Conservation (phyloP, 345 rosid species). For the Euclidium syriacum region DNA sequence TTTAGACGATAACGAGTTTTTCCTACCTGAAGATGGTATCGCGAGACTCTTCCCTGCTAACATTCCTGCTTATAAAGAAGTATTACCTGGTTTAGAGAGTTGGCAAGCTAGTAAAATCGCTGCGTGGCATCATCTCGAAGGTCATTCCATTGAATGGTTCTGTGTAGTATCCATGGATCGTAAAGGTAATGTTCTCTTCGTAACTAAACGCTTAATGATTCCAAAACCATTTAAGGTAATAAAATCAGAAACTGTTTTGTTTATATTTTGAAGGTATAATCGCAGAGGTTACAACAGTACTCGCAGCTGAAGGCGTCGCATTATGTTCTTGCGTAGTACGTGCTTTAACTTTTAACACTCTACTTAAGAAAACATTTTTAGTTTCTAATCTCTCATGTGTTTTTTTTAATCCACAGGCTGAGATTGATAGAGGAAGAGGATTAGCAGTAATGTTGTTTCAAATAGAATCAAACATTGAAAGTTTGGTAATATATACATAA, state of each 20-base stretch:
- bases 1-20: constrained; percentile 38
- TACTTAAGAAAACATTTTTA: background rate
- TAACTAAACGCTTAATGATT: background rate
- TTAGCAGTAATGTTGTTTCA: constrained; percentile 91
- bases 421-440: constrained; percentile 85
- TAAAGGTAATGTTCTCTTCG: constrained; percentile 46
- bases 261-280: constrained; percentile 57
- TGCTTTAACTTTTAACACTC: constrained; percentile 1
- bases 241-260: background rate
- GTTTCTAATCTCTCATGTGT: background rate
- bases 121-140: constrained; percentile 87
- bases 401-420: constrained; percentile 63
- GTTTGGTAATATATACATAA: constrained; percentile 47
- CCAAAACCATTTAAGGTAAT: background rate
- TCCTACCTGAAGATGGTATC: constrained; percentile 58
- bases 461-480: constrained; percentile 65
- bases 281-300: constrained; percentile 77
- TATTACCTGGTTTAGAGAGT: constrained; percentile 75
- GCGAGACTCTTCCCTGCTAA: constrained; percentile 61
- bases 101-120: constrained; percentile 90
- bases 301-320: constrained; percentile 58
- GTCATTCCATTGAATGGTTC: constrained; percentile 88
- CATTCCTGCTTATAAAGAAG: constrained; percentile 64
- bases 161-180: constrained; percentile 82
- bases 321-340: constrained; percentile 91